These are phyloP conservation scores for Citrus trifoliata DNA, from an alignment of 345 rosid species.

Conservation along the genomic window DNA sequence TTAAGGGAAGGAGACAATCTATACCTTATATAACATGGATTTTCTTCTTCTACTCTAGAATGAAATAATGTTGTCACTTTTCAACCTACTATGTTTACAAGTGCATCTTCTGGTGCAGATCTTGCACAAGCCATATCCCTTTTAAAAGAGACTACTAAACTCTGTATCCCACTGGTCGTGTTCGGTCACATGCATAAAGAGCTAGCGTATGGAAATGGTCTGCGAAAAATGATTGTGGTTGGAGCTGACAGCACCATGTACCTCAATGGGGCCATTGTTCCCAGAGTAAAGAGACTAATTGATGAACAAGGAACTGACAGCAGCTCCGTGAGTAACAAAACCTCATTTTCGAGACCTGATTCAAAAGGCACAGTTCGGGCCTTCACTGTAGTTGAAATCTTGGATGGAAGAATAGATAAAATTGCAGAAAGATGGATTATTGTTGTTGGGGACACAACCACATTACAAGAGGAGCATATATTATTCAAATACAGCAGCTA, in stretches of 20 bases:
- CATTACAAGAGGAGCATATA: conserved; percentile 50
- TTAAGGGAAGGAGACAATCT: background rate
- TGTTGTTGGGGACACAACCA: conserved; percentile 39
- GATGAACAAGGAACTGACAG: conserved; percentile 15
- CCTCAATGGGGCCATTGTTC: conserved; percentile 82
- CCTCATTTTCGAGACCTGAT: conserved; percentile 14
- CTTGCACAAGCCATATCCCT: conserved; percentile 65
- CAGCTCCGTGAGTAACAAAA: conserved; percentile 2
- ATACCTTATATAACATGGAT: background rate
- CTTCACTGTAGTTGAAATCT: conserved; percentile 63
- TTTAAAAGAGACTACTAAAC: conserved; percentile 45
- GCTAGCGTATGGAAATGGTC: conserved; percentile 59
- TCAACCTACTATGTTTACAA: conserved; percentile 5
- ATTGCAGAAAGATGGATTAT: conserved; percentile 76
- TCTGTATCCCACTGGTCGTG: conserved; percentile 53
- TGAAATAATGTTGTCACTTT: background rate
- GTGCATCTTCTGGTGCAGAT: conserved; percentile 44
- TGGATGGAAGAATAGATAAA: conserved; percentile 51
- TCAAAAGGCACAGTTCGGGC: conserved; percentile 50
- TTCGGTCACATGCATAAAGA: conserved; percentile 94
- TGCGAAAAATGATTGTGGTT: conserved; percentile 61
- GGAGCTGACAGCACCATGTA: conserved; percentile 52
- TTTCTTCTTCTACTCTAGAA: conserved; percentile 5
- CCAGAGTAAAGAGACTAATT: conserved; percentile 42
- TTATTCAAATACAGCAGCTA: conserved; percentile 27